Conservation (phyloP, 1,284 basidiomycete genomes). For the Cystobasidium sp. region DNA sequence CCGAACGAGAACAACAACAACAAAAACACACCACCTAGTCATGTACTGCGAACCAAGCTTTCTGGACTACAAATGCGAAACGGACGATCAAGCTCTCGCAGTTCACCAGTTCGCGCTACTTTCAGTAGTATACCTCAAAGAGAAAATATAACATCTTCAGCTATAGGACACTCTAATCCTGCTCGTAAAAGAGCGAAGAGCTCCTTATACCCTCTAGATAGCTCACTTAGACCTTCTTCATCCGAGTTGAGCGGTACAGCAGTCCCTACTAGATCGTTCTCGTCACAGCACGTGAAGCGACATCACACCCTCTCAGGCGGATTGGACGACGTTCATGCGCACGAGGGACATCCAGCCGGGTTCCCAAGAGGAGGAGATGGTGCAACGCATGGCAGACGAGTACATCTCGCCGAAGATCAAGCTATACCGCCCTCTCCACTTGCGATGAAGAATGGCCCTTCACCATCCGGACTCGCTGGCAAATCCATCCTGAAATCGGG, state of each 20-base stretch:
- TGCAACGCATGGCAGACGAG: neutral
- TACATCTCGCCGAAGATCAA: neutral
- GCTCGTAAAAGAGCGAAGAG: conserved; percentile 26
- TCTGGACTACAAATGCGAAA: conserved; percentile 20
- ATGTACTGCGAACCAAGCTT: neutral
- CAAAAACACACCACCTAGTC: neutral
- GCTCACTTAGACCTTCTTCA: neutral
- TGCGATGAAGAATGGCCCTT: neutral
- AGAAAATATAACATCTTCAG: neutral
- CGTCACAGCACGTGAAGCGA: neutral
- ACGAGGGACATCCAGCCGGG: neutral
- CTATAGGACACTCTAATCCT: neutral
- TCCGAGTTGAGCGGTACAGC: neutral
- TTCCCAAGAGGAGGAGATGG: neutral
- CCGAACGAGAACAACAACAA: neutral
- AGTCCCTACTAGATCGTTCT: neutral
- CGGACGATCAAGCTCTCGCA: neutral
- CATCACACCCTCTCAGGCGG: neutral
- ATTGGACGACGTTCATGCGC: neutral
- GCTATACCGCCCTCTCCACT: neutral
- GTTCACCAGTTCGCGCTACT: neutral
- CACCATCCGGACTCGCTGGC: neutral
- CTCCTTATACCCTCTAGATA: conserved; percentile 16
- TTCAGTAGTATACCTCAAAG: neutral
- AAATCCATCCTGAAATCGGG: conserved; percentile 1